Conservation (phyloP, 805 yeast genomes). For the Candida bentonensis region DNA sequence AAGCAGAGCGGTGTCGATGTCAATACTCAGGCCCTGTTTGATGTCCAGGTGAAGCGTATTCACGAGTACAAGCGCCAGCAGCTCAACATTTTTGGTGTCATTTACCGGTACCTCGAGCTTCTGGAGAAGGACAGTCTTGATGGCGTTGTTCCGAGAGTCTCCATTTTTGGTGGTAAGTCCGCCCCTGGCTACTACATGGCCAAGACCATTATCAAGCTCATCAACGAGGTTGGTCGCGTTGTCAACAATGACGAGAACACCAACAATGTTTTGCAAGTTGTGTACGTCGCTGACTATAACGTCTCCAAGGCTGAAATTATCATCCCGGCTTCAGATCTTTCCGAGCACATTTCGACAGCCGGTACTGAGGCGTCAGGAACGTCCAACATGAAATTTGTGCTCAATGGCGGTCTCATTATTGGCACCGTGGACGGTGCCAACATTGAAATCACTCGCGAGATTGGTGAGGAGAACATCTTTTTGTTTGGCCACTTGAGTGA, state of each 20-base stretch:
- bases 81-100: constrained; percentile 78
- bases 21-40: constrained; percentile 65
- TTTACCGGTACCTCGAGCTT: constrained; percentile 65
- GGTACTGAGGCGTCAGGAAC: constrained; percentile 97
- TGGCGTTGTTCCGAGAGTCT: constrained; percentile 59
- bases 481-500: constrained; percentile 85
- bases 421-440: constrained; percentile 98
- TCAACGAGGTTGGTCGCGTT: constrained; percentile 68
- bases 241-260: constrained; percentile 66
- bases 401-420: constrained; percentile 85
- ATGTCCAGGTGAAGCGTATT: constrained; percentile 85
- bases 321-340: constrained; percentile 77
- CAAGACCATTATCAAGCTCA: constrained; percentile 72
- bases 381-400: constrained; percentile 87
- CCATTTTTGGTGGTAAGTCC: constrained; percentile 84
- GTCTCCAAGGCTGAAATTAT: constrained; percentile 90
- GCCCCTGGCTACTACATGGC: constrained; percentile 99
- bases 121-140: constrained; percentile 47
- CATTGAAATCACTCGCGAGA: constrained; percentile 85
- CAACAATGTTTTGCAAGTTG: constrained; percentile 68
- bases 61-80: constrained; percentile 96
- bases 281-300: constrained; percentile 82
- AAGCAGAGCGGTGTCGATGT: constrained; percentile 48
- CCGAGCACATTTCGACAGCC: constrained; percentile 92
- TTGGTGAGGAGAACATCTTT: constrained; percentile 87